Evolutionary conservation across 257 asterid species (phyloP).

Genomic region (Jacaranda mimosifolia): DNA sequence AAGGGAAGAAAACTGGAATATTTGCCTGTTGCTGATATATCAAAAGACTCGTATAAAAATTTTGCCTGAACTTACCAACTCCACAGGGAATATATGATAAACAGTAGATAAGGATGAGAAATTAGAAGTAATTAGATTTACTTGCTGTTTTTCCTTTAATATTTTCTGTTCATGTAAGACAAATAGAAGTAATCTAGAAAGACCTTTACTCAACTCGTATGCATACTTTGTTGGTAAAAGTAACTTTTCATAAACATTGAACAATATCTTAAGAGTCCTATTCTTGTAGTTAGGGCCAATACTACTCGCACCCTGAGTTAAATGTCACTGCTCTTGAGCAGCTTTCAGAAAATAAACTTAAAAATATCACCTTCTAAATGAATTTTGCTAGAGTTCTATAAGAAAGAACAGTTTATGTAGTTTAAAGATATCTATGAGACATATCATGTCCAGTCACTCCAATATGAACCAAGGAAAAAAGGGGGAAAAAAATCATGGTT

Average conservation of each 20-base stretch:
- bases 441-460: background rate
- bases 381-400: background rate
- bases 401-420: slow-evolving; percentile 21
- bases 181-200: slow-evolving; percentile 15
- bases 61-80: slow-evolving; percentile 5
- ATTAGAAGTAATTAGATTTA: background rate
- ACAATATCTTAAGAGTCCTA: background rate
- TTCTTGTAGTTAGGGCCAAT: slow-evolving; percentile 6
- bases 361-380: background rate
- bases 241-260: background rate
- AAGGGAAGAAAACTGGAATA: slow-evolving; percentile 6
- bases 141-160: background rate
- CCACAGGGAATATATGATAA: background rate
- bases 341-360: background rate
- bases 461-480: background rate
- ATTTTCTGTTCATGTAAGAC: background rate
- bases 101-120: slow-evolving; percentile 2
- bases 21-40: background rate
- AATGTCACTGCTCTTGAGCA: background rate
- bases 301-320: slow-evolving; percentile 2
- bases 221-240: slow-evolving; percentile 12
- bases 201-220: background rate
- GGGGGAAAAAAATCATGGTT: background rate
- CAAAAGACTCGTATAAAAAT: background rate
- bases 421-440: background rate